Evolutionary conservation across 2,329 filamentous ascomycete species (phyloP).

Genomic region (Exserohilum turcica): DNA sequence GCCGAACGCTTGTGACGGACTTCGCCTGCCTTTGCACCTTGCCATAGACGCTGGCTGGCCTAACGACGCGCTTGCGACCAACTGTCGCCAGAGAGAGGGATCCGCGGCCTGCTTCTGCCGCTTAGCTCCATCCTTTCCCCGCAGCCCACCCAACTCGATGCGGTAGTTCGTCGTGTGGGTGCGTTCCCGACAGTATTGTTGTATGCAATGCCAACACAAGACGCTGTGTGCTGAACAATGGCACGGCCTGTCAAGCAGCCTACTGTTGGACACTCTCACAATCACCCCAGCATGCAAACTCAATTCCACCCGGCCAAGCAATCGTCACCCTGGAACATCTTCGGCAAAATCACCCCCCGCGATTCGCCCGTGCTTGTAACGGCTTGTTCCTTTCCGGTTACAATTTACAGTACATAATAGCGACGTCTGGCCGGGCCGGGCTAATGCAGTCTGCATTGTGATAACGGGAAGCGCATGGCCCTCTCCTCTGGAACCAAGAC

Average conservation of each 20-base stretch:
- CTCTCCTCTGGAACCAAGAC: too few relatives aligned
- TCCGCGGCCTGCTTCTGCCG: conserved; percentile 4
- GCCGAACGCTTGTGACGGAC: conserved; percentile 23
- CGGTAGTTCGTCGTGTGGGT: conserved; percentile 14
- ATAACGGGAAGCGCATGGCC: background rate
- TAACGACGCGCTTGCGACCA: background rate
- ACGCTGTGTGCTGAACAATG: too few relatives aligned
- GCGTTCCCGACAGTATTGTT: background rate
- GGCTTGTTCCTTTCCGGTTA: background rate
- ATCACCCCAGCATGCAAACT: too few relatives aligned
- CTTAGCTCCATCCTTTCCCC: conserved; percentile 12
- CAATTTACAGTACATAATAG: conserved; percentile 17
- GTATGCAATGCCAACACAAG: too few relatives aligned
- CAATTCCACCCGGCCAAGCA: background rate
- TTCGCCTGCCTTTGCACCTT: conserved; percentile 29
- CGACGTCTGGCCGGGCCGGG: background rate
- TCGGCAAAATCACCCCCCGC: conserved; percentile 1
- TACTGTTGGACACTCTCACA: too few relatives aligned
- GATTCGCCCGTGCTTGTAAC: background rate
- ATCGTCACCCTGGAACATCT: background rate
- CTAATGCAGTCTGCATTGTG: background rate
- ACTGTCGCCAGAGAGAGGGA: conserved; percentile 4
- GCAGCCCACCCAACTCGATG: conserved; percentile 15
- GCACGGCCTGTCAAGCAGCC: too few relatives aligned
- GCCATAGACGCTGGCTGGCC: conserved; percentile 3